Conservation (phyloP, 1,139 yeast species). For the Blastobotrys capitulatus region DNA sequence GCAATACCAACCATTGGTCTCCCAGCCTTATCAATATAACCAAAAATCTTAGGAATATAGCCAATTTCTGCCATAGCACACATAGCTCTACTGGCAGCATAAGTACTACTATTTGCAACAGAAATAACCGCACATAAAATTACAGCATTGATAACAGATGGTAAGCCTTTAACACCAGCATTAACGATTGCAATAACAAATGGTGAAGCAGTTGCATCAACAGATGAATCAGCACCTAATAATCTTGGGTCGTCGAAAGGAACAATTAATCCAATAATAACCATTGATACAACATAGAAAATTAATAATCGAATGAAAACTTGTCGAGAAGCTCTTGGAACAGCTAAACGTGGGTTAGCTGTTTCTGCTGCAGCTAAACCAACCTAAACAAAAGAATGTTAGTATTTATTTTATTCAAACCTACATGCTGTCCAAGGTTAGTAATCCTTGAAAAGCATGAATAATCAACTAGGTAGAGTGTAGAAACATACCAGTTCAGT, state of each 20-base stretch:
- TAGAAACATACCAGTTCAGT: conserved; percentile 56
- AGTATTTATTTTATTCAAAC: neutral
- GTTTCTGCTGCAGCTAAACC: conserved; percentile 88
- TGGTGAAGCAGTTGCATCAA: conserved; percentile 60
- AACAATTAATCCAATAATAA: conserved; percentile 56
- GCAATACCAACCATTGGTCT: conserved; percentile 68
- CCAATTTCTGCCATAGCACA: conserved; percentile 79
- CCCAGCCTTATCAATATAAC: conserved; percentile 68
- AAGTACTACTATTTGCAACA: conserved; percentile 71
- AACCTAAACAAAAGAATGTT: conserved; percentile 22
- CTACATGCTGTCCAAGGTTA: too few relatives aligned
- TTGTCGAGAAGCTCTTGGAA: conserved; percentile 66
- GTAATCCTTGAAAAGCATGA: too few relatives aligned
- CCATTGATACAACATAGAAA: conserved; percentile 55
- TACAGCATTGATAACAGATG: conserved; percentile 68
- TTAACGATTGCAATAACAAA: conserved; percentile 61
- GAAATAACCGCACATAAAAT: conserved; percentile 63
- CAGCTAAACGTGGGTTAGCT: conserved; percentile 59
- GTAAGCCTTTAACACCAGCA: conserved; percentile 55
- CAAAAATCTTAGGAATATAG: conserved; percentile 67
- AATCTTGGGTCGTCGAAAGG: conserved; percentile 51
- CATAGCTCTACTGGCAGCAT: conserved; percentile 75
- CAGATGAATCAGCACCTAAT: conserved; percentile 41
- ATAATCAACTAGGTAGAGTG: too few relatives aligned
- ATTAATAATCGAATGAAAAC: conserved; percentile 66